These are phyloP conservation scores for Aechmea fasciata DNA, from an alignment of 176 grass and related monocot species.

Conservation along the genomic window DNA sequence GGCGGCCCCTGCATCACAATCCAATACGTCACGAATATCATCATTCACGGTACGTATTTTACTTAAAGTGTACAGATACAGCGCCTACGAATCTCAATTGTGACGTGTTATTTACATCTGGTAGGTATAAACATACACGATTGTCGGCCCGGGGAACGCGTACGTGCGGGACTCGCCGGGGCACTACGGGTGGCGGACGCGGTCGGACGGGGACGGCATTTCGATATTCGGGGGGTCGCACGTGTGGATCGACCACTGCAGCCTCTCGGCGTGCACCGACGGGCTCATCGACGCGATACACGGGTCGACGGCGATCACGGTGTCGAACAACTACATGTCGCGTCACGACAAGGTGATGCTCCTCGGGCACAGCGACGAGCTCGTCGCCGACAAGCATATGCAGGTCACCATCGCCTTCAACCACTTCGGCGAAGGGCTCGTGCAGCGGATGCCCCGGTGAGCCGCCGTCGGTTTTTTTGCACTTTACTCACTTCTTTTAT, in stretches of 20 bases:
- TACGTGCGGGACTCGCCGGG: not conserved
- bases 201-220: not conserved
- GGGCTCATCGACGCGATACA: constrained; percentile 2
- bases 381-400: not conserved
- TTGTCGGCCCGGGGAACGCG: not conserved
- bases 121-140: not conserved
- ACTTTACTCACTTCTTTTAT: too few relatives aligned
- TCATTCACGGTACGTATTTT: not conserved
- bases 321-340: constrained; percentile 5
- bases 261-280: not conserved
- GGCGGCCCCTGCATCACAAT: constrained; percentile 2
- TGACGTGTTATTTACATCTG: too few relatives aligned
- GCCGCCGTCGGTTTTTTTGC: not conserved
- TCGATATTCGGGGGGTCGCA: not conserved
- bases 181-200: constrained; percentile 5
- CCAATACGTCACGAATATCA: not conserved
- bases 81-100: too few relatives aligned
- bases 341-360: constrained; percentile 5
- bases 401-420: constrained; percentile 12
- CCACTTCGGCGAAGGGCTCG: constrained; percentile 5
- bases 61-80: too few relatives aligned
- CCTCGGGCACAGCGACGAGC: not conserved
- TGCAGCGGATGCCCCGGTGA: constrained; percentile 6
- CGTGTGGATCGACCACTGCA: constrained; percentile 7
- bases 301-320: constrained; percentile 1